phyloP scores from a whole-genome alignment of 2,329 filamentous ascomycete genomes.

The Colletotrichum euphorbiae region DNA sequence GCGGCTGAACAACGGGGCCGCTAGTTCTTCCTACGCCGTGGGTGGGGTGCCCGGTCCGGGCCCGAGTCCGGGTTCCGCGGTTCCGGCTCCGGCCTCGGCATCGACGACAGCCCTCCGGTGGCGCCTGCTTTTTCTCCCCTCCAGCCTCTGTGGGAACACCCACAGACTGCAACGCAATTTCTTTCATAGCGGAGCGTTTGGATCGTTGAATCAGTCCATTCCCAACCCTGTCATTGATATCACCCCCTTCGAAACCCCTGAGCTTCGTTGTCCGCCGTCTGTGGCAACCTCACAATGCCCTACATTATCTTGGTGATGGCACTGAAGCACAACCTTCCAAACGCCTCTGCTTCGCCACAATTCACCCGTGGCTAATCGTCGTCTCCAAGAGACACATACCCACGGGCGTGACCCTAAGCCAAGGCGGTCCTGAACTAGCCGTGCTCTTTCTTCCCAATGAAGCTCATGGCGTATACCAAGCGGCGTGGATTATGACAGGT shows the following conservation, averaged over 20 bases:
- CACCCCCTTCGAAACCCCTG: slow-evolving; percentile 48
- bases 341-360: slow-evolving; percentile 55
- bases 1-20: slow-evolving; percentile 44
- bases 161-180: slow-evolving; percentile 47
- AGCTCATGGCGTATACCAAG: slow-evolving; percentile 60
- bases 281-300: slow-evolving; percentile 48
- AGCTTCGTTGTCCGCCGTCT: not conserved
- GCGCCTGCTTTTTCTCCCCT: not conserved
- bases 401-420: slow-evolving; percentile 54
- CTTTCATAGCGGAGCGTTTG: slow-evolving; percentile 56
- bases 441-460: slow-evolving; percentile 62
- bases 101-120: not conserved
- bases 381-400: slow-evolving; percentile 59
- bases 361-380: slow-evolving; percentile 62
- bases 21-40: not conserved
- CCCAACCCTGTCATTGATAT: slow-evolving; percentile 53
- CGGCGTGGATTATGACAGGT: slow-evolving; percentile 61
- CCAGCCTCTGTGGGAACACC: slow-evolving; percentile 22
- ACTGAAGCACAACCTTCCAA: slow-evolving; percentile 52
- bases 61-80: not conserved
- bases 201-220: slow-evolving; percentile 50
- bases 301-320: slow-evolving; percentile 53
- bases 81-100: not conserved
- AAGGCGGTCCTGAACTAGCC: slow-evolving; percentile 58
- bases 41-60: too few species aligned